phyloP scores from a whole-genome alignment of 768 basidiomycete genomes.

The Lyophyllum atratum region DNA sequence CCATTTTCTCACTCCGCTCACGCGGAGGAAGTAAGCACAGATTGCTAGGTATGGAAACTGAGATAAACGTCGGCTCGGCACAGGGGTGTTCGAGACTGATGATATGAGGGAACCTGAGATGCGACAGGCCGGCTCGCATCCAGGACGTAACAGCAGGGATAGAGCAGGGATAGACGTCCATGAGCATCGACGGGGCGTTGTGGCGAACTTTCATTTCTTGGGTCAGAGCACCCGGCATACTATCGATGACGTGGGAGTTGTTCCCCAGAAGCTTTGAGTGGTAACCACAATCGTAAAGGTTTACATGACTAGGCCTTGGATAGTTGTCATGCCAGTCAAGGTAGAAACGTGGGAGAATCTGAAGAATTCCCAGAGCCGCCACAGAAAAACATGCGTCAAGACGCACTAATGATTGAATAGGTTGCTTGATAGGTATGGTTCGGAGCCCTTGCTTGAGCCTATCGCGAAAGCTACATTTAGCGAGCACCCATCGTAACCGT shows the following conservation, averaged over 20 bases:
- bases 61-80: not conserved
- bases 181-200: not conserved
- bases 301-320: not conserved
- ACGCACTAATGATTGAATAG: not conserved
- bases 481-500: no score
- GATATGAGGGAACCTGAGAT: not conserved
- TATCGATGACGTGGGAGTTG: not conserved
- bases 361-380: not conserved
- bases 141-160: not conserved
- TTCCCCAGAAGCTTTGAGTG: not conserved
- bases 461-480: not conserved
- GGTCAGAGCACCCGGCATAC: not conserved
- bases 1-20: not conserved
- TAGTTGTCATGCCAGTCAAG: conserved; percentile 6
- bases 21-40: not conserved
- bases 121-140: not conserved
- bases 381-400: no score
- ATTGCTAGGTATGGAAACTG: not conserved
- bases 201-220: not conserved
- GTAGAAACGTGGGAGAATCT: conserved; percentile 2
- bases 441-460: not conserved
- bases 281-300: not conserved
- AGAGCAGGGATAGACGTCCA: not conserved
- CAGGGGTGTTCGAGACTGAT: not conserved
- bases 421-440: not conserved